Percentiles rank a stretch among this genome's conserved stretches.
phyloP scores from a whole-genome alignment of 2,329 filamentous ascomycete genomes.

The Neopestalotiopsis sp. region DNA sequence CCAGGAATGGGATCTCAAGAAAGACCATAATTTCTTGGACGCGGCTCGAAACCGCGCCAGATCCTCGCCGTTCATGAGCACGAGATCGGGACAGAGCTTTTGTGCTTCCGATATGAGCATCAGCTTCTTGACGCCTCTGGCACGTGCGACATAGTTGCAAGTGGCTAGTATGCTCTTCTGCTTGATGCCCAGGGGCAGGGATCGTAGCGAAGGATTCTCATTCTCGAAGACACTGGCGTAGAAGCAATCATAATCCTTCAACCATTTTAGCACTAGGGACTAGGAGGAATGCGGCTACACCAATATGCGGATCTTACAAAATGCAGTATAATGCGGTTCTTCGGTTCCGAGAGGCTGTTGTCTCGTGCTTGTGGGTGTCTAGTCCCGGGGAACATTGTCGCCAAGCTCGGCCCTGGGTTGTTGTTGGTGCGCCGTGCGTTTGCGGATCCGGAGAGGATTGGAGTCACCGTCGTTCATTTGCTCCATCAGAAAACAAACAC shows the following conservation, averaged over 20 bases:
- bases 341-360: not conserved
- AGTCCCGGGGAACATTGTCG: not conserved
- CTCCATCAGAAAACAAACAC: not conserved
- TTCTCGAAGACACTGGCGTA: conserved; percentile 91
- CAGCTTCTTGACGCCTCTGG: conserved; percentile 77
- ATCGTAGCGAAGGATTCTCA: conserved; percentile 74
- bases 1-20: conserved; percentile 78
- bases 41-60: conserved; percentile 83
- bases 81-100: conserved; percentile 78
- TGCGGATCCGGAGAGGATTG: not conserved
- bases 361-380: not conserved
- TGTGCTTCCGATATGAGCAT: conserved; percentile 85
- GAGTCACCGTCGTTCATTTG: not conserved
- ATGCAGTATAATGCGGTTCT: conserved; percentile 16
- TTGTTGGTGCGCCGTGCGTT: not conserved
- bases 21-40: conserved; percentile 79
- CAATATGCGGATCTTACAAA: conserved; percentile 13
- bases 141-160: conserved; percentile 90
- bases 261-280: conserved; percentile 5
- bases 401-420: not conserved
- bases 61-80: conserved; percentile 87
- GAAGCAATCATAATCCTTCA: conserved; percentile 85
- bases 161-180: conserved; percentile 94
- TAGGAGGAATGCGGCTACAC: not conserved
- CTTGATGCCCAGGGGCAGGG: conserved; percentile 79